Conservation (phyloP, 2,329 filamentous ascomycete genomes). For the Cercospora canescens region DNA sequence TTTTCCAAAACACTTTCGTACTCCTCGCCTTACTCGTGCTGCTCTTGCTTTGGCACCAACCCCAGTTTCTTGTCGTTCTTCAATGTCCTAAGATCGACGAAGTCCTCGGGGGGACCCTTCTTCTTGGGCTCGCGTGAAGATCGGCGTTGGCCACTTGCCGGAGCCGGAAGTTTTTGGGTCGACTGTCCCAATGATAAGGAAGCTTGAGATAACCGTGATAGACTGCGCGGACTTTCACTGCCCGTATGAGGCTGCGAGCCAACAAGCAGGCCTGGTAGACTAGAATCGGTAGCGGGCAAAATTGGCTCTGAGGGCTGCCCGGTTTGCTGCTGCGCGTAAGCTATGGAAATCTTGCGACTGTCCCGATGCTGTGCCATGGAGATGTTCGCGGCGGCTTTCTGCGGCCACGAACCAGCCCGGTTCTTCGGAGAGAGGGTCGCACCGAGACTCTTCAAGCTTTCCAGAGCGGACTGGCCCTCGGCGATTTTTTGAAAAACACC, state of each 20-base stretch:
- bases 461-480: not conserved
- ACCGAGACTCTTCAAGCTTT: not conserved
- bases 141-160: not conserved
- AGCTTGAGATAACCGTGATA: not conserved
- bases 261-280: not conserved
- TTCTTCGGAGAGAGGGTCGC: not conserved
- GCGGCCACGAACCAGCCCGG: not conserved
- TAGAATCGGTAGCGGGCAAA: not conserved
- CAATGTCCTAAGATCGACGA: not conserved
- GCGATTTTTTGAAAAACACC: not conserved
- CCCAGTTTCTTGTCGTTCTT: not conserved
- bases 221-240: not conserved
- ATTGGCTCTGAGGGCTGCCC: not conserved
- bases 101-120: not conserved
- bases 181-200: not conserved
- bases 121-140: constrained; percentile 3
- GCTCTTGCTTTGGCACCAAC: not conserved
- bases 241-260: not conserved
- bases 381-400: not conserved
- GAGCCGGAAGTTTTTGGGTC: not conserved
- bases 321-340: not conserved
- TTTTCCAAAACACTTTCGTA: not conserved
- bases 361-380: not conserved
- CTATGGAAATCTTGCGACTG: not conserved
- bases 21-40: not conserved